A percentile compares a stretch with the other conserved stretches of the same genome.
Evolutionary conservation across 805 yeast species (phyloP).

Genomic region (Candida quercuum): DNA sequence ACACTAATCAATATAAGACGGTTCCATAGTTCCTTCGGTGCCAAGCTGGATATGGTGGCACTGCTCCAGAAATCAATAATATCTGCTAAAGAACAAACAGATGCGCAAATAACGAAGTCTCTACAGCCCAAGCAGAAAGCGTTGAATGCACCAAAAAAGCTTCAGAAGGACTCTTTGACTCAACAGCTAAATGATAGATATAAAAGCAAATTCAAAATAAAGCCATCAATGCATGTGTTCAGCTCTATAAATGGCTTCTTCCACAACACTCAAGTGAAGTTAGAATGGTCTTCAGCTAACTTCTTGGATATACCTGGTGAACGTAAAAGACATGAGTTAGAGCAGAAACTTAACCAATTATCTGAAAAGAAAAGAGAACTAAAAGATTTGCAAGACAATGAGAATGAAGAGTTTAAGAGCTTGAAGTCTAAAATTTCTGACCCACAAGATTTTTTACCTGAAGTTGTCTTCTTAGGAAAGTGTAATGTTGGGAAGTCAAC

Average conservation of each 20-base stretch:
- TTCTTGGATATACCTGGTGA: conserved; percentile 58
- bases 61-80: not conserved
- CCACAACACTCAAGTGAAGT: conserved; percentile 36
- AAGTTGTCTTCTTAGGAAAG: conserved; percentile 70
- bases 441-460: conserved; percentile 48
- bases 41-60: not conserved
- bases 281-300: conserved; percentile 57
- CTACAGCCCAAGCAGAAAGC: not conserved
- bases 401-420: conserved; percentile 3
- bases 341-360: conserved; percentile 2
- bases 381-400: conserved; percentile 11
- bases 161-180: not conserved
- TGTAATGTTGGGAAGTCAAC: conserved; percentile 89
- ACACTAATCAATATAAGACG: too few species aligned
- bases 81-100: not conserved
- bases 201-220: conserved; percentile 7
- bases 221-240: conserved; percentile 18
- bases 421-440: not conserved
- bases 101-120: not conserved
- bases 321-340: conserved; percentile 23
- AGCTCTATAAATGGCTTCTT: conserved; percentile 36
- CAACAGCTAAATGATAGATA: conserved; percentile 12
- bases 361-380: conserved; percentile 5
- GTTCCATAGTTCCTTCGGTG: not conserved
- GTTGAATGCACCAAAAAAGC: not conserved